Base-by-base conservation (phyloP, 257 asterid genomes). In the Ophiorrhiza pumila region DNA sequence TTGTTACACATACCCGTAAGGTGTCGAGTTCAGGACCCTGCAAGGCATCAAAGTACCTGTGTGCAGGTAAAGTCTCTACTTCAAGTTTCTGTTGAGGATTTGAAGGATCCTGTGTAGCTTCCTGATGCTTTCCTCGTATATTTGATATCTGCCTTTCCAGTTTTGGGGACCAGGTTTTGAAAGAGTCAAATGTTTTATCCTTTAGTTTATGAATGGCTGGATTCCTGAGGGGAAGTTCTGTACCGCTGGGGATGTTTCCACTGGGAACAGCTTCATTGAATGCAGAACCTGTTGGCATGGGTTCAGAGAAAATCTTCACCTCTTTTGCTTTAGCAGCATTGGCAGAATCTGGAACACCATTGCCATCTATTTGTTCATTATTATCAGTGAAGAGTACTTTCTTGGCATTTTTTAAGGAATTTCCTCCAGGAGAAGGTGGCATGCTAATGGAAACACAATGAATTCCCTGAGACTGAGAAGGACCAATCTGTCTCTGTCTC, bases 1-100 rank as follows among this genome's bases (percentile, higher is more conserved):
- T 49, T 27, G 8, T 13, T 6, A 55, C 0, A 53, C 85, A 47
- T 84, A 93, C 98, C 81, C 85, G 80, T 74, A 93, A 79, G 1
- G 86, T 89, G 29, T 91, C 98, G 47, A 93, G 47, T 68, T 93
- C 98, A 0, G 98, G 97, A 0, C 98, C 97, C 60, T 93, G 90
- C 75, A 93, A 75, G 34, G 98, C 98, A 80, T 88, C 97, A 56
- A 86, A 93, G 85, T 89, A 93, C 27, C 98, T 82, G 23, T 85
- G 85, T 0, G 78, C 94, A 0, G 88, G 85, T 23, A 91, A 39
- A 72, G 20, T 52, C 9, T 84, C 85, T 25, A 73, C 50, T 35
- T 90, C 91, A 8, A 78, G 56, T 9, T 15, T 83, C 57, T 12
- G 71, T 37, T 76, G 84, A 75, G 80, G 6, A 55, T 68, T 65